Evolutionary conservation across 192 early-diverging fungal genomes (phyloP), one percentile per base, ranked within the genome.

Genomic region (Coemansia sp.): DNA sequence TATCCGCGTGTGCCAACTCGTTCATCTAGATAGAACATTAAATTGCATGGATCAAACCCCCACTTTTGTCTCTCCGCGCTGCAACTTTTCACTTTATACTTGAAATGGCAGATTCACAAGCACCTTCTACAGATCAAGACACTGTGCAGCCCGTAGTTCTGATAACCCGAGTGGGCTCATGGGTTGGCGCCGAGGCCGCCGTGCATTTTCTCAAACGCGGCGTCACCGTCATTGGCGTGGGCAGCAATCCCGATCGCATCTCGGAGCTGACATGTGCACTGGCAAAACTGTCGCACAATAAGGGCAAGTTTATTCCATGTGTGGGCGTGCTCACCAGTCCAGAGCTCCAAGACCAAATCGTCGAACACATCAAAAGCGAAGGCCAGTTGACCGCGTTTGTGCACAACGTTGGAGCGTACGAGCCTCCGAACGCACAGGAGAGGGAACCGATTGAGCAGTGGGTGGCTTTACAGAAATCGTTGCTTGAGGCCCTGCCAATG

Each of bases 121-220:
- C 23, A 54, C 53, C 23, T 13, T 20, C 52, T n/a, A n/a, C 29
- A 14, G 27, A 26, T 6, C 26, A 18, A 29, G 24, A 1, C 48
- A 2, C 37, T 18, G 16, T 24, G 43, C 51, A 55, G 52, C 48
- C 52, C 6, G 61, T 74, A 3, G 61, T 68, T 8, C 39, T 74
- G 3, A 57, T 74, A 47, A 74, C 65, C 4, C 54, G 65, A 1
- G 61, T 68, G 2, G 65, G 61, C 16, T 74, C 71, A 11, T 68
- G 71, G 61, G 50, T 74, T 2, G 71, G 71, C 12, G 64, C 71
- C 10, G 65, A 74, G 13, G 65, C 61, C 22, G 51, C 65, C 13
- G 57, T 68, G 19, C 45, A 59, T 9, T 43, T 74, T 35, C 55
- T 67, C 55, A 62, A 45, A 3, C 55, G 56, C 22, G 57, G 61